phyloP scores from a whole-genome alignment of 129 eudicot genomes.

The Helichrysum umbraculigerum region DNA sequence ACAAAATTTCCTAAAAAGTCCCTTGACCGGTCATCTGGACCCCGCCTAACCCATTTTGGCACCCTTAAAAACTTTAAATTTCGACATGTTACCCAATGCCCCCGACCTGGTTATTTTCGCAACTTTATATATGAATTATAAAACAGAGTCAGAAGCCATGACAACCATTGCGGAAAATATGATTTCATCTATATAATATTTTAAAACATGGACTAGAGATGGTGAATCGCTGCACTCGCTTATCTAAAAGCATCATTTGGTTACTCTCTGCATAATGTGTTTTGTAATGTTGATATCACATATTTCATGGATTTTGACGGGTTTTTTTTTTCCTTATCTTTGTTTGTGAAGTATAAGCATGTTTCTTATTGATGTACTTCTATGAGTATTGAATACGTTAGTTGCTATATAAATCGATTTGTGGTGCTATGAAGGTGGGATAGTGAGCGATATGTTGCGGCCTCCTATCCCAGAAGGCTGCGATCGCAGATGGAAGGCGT shows the following conservation, averaged over 20 bases:
- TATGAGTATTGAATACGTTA: not conserved
- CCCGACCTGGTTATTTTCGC: too few relatives aligned
- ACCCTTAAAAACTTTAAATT: too few relatives aligned
- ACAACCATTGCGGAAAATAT: too few relatives aligned
- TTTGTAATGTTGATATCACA: not conserved
- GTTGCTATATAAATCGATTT: not conserved
- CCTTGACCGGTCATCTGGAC: too few relatives aligned
- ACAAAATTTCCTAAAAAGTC: too few relatives aligned
- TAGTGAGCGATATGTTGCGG: conserved; percentile 56
- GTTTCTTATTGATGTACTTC: not conserved
- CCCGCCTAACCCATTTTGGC: too few relatives aligned
- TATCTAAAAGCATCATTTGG: not conserved
- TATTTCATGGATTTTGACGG: not conserved
- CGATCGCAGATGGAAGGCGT: conserved; percentile 52
- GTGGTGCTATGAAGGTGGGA: conserved; percentile 48
- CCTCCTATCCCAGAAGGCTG: conserved; percentile 62
- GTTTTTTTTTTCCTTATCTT: not conserved
- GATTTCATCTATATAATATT: too few relatives aligned
- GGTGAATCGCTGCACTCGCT: too few relatives aligned
- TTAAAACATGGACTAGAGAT: too few relatives aligned
- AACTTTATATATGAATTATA: too few relatives aligned
- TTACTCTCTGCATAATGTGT: not conserved
- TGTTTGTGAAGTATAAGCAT: not conserved
- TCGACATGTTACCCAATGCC: too few relatives aligned
- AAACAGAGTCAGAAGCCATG: too few relatives aligned